These are phyloP conservation scores for Scopulariopsis brevicaulis DNA, from an alignment of 2,329 filamentous ascomycete species.

Conservation along the genomic window DNA sequence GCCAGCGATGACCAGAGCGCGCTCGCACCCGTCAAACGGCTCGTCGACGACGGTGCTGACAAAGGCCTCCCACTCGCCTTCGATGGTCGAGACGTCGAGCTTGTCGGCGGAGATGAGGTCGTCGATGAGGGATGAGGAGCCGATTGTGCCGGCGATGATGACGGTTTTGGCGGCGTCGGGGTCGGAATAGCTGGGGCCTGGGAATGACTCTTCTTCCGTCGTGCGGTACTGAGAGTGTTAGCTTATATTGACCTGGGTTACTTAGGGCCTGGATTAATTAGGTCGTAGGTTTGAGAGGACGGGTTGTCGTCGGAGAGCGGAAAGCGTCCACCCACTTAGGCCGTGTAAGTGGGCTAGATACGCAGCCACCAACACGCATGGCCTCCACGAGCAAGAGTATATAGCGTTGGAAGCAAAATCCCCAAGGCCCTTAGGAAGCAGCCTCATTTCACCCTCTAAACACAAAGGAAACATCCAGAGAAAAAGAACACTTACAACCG, in stretches of 20 bases:
- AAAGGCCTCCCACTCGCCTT: conserved; percentile 48
- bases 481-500: conserved; percentile 21
- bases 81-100: conserved; percentile 26
- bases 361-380: background rate
- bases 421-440: no score
- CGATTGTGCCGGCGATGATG: conserved; percentile 59
- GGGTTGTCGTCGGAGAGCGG: background rate
- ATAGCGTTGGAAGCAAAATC: no score
- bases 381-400: background rate
- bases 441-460: background rate
- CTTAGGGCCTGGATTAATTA: background rate
- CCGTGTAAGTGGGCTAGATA: background rate
- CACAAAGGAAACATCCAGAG: background rate
- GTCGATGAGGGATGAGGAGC: conserved; percentile 47
- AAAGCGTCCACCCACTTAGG: background rate
- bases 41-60: conserved; percentile 32
- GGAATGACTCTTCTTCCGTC: conserved; percentile 10
- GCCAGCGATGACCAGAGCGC: conserved; percentile 43
- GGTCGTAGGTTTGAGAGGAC: background rate
- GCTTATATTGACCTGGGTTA: background rate
- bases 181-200: conserved; percentile 29
- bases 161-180: conserved; percentile 33
- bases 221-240: conserved; percentile 8
- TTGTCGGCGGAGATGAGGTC: conserved; percentile 35
- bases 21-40: conserved; percentile 30